Percentiles rank a stretch among this genome's conserved stretches.
Conservation (phyloP, 345 rosid genomes). For the Ceriops tagal region DNA sequence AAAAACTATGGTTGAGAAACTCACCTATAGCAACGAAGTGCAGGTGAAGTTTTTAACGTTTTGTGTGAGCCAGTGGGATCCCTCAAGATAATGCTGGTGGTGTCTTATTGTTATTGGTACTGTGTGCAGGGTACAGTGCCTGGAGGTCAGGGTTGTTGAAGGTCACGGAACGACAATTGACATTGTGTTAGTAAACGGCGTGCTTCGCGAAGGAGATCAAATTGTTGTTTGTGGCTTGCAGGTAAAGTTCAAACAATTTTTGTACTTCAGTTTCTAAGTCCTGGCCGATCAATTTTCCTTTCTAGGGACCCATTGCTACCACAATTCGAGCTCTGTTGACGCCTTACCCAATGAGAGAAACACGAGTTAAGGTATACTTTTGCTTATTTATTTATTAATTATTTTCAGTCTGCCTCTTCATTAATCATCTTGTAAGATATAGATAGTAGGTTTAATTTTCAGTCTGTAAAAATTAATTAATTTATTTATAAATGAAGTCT, state of each 20-base stretch:
- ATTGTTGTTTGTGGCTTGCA: conserved; percentile 94
- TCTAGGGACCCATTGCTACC: conserved; percentile 88
- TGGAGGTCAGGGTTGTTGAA: conserved; percentile 95
- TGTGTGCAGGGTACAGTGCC: conserved; percentile 72
- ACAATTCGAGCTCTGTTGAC: conserved; percentile 80
- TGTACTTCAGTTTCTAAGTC: neutral
- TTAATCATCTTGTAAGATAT: neutral
- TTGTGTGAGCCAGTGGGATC: neutral
- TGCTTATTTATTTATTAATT: neutral
- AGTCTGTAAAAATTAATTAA: too few species aligned
- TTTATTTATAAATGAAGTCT: too few species aligned
- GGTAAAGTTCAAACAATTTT: conserved; percentile 42
- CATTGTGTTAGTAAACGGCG: conserved; percentile 88
- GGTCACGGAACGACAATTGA: conserved; percentile 96
- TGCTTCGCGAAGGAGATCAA: conserved; percentile 89
- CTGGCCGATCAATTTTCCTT: conserved; percentile 19
- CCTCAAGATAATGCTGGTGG: conserved; percentile 3
- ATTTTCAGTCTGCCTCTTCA: neutral
- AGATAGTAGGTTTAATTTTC: neutral
- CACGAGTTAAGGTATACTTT: conserved; percentile 69
- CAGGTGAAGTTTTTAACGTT: conserved; percentile 44
- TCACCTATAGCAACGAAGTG: conserved; percentile 70
- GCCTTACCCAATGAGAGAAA: conserved; percentile 98
- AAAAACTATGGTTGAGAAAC: conserved; percentile 92
- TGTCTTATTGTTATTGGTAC: conserved; percentile 26